These are phyloP conservation scores for Dysphania ambrosioides DNA, from an alignment of 148 eudicot genomes.

Conservation along the genomic window DNA sequence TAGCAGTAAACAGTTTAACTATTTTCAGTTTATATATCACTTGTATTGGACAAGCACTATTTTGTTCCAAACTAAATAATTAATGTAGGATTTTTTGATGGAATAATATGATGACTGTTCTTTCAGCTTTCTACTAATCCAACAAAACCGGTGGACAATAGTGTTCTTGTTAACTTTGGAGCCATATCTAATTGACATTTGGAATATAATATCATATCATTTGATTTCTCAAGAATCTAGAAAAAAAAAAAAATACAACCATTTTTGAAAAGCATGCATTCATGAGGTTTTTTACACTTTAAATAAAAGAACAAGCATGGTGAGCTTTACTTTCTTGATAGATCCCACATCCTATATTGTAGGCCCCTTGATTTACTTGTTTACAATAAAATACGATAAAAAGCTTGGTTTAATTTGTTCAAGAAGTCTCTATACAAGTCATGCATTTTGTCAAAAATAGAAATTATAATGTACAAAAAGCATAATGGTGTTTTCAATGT, in stretches of 20 bases:
- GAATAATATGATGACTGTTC: too few relatives aligned
- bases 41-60: too few relatives aligned
- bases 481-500: slow-evolving; percentile 11
- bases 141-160: slow-evolving; percentile 8
- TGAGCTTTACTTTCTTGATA: slow-evolving; percentile 5
- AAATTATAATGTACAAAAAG: slow-evolving; percentile 29
- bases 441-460: slow-evolving; percentile 27
- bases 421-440: slow-evolving; percentile 24
- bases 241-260: not conserved
- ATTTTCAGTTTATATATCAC: too few relatives aligned
- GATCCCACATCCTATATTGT: too few relatives aligned
- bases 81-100: too few relatives aligned
- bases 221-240: slow-evolving; percentile 10
- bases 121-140: not conserved
- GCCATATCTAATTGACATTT: slow-evolving; percentile 21
- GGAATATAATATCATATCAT: slow-evolving; percentile 9
- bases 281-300: not conserved
- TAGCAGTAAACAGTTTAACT: too few relatives aligned
- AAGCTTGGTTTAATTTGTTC: slow-evolving; percentile 10
- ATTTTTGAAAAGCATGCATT: slow-evolving; percentile 8
- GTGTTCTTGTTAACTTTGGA: slow-evolving; percentile 9
- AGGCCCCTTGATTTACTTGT: too few relatives aligned
- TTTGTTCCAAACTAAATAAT: too few relatives aligned
- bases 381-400: too few relatives aligned
- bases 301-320: not conserved